Conservation (phyloP, 495 filamentous ascomycete species). For the Tuber calosporum region DNA sequence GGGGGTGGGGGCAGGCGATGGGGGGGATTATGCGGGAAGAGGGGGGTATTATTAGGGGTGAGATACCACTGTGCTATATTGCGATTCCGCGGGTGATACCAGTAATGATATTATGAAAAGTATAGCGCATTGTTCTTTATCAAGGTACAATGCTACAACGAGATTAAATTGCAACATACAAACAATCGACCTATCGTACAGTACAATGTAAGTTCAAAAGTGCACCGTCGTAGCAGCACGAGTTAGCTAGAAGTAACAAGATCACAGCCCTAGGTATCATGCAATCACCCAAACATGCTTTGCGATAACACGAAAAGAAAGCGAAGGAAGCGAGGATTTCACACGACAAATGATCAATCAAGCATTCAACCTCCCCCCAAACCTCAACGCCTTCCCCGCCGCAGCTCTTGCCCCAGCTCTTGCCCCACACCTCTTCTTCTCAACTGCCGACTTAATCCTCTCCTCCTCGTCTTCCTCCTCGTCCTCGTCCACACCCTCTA, state of each 20-base stretch:
- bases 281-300: background rate
- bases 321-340: background rate
- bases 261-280: background rate
- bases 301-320: background rate
- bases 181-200: background rate
- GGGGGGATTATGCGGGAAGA: conserved; percentile 36
- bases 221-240: background rate
- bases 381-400: background rate
- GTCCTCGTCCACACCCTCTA: conserved; percentile 40
- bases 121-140: background rate
- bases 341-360: background rate
- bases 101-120: background rate
- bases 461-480: conserved; percentile 39
- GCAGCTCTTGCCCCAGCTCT: conserved; percentile 2
- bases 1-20: conserved; percentile 49
- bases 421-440: conserved; percentile 24
- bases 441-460: conserved; percentile 23
- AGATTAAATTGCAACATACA: background rate
- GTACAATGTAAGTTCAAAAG: background rate
- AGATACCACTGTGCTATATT: background rate
- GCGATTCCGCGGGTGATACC: background rate
- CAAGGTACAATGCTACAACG: background rate
- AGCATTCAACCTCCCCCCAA: background rate
- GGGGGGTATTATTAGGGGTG: conserved; percentile 27
- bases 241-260: background rate